Evolutionary conservation across 2,329 filamentous ascomycete genomes (phyloP), one percentile per base, ranked within the genome.

Genomic region (Colletotrichum scovillei): DNA sequence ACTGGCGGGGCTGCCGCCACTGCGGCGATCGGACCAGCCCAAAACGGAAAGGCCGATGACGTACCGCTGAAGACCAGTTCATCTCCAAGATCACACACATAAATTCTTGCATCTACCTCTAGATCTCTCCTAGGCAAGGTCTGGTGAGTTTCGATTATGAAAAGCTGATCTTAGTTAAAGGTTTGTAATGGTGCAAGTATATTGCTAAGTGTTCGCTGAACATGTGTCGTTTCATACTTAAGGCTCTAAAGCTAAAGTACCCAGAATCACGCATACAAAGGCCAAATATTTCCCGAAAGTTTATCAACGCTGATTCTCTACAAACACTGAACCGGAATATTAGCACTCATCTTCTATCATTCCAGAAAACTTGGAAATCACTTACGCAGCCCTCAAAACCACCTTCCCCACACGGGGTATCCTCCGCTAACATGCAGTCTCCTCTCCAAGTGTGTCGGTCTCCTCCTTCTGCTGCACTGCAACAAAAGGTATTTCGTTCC

Each of bases 331-430:
- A 35, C 9, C 7, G 8, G 8, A 12, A 57, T 28, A 8, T 57
- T 4, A 57, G 55, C 11, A 35, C 9, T n/a, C 19, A 5, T 19
- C 1, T n/a, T 19, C 2, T 11, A n/a, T n/a, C 28, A 2, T 12
- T 11, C 6, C 1, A 16, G 8, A 32, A 0, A 57, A 11, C 2
- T 19, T 30, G 14, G 0, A 16, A 4, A n/a, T 11, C 5, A 52
- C 63, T 58, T 67, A 67, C 63, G 32, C 63, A 67, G 4, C 32
- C 63, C 53, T 58, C 63, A 7, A 58, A 32, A 5, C 53, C 63
- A 8, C 63, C 53, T 6, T 67, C 14, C 11, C 63, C 63, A 24
- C 63, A 67, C 12, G 63, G 35, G 35, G 26, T 24, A n/a, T 66
- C 63, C 16, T 46, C n/a, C 9, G 32, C 12, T 16, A 58, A n/a